Base-by-base conservation (phyloP, 2,329 filamentous ascomycete species). In the Mollisiaceae sp. region DNA sequence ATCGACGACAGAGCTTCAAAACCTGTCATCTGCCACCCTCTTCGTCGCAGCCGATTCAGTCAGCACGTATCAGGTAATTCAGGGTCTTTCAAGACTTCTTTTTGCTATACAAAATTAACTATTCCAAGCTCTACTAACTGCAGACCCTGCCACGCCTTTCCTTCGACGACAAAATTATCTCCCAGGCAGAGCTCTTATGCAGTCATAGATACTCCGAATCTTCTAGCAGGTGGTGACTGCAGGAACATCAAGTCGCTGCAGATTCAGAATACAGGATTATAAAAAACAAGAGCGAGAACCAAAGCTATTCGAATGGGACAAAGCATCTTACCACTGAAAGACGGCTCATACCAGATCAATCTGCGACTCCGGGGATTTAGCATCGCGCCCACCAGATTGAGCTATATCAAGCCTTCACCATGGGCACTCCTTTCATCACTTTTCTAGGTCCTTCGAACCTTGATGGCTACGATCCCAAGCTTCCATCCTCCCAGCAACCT, bases 371-470 rank as follows among this genome's bases (percentile, higher is more conserved):
- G 20, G 45, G n/a, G 5, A 43, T 43, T 20, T 50, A 2, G n/a
- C 6, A 12, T 12, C n/a, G 22, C 45, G 22, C 22, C 22, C 9
- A 43, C 15, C 45, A 14, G 4, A 27, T 8, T 27, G 11, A 18
- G 9, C 32, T 8, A 4, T 18, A 8, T 12, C 45, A 35, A 35
- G 4, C 24, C 22, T 3, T 12, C 50, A 32, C 32, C 27, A 75
- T 74, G 73, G 71, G 67, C 39, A 75, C 73, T 18, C 74, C 74
- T 8, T 75, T 75, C 60, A 73, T 75, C 24, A 62, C 66, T 14
- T 74, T 76, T 32, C 69, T 74, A 43, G 69, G 64, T 73, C 85
- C 85, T 52, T 79, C 77, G 57, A 80, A 80, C 69, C 81, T 86
- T 22, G 79, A 81, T 62, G 79, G 76, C 18, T 87, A 84, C 75